Conservation (phyloP, 768 basidiomycete genomes). For the Neoboletus magnificus region DNA sequence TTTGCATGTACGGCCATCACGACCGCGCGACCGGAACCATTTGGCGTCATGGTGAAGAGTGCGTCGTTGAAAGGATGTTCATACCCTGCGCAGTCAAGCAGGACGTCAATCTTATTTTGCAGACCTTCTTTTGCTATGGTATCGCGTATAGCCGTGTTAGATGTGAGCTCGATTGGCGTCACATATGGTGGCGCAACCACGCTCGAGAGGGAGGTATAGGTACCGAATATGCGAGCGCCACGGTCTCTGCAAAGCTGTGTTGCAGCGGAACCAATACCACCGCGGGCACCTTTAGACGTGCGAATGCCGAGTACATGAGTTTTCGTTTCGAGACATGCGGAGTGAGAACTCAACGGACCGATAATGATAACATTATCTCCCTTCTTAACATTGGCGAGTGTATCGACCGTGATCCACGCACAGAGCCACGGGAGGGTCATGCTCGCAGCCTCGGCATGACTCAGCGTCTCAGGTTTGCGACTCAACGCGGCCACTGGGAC, state of each 20-base stretch:
- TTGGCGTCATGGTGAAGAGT: conserved; percentile 31
- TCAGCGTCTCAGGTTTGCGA: conserved; percentile 28
- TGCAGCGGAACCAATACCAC: conserved; percentile 34
- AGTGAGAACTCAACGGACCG: conserved; percentile 10
- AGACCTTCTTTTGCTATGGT: conserved; percentile 25
- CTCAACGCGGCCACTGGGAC: conserved; percentile 30
- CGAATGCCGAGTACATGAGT: neutral
- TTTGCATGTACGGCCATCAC: conserved; percentile 35
- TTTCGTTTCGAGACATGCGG: too few relatives aligned
- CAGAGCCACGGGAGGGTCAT: conserved; percentile 35
- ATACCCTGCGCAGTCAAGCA: conserved; percentile 35
- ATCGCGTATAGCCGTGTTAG: conserved; percentile 30
- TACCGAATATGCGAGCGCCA: conserved; percentile 34
- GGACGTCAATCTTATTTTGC: conserved; percentile 32
- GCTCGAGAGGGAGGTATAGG: conserved; percentile 31
- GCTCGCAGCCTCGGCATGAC: conserved; percentile 28
- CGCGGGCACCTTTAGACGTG: conserved; percentile 28
- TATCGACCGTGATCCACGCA: conserved; percentile 37
- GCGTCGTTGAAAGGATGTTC: conserved; percentile 34
- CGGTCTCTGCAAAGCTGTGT: conserved; percentile 31
- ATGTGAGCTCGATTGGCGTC: conserved; percentile 32
- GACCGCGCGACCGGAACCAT: conserved; percentile 32
- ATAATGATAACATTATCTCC: conserved; percentile 35
- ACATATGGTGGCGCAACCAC: conserved; percentile 25
- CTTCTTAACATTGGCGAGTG: conserved; percentile 30